Conservation (phyloP, 768 basidiomycete species). For the Pulveroboletus sp. region DNA sequence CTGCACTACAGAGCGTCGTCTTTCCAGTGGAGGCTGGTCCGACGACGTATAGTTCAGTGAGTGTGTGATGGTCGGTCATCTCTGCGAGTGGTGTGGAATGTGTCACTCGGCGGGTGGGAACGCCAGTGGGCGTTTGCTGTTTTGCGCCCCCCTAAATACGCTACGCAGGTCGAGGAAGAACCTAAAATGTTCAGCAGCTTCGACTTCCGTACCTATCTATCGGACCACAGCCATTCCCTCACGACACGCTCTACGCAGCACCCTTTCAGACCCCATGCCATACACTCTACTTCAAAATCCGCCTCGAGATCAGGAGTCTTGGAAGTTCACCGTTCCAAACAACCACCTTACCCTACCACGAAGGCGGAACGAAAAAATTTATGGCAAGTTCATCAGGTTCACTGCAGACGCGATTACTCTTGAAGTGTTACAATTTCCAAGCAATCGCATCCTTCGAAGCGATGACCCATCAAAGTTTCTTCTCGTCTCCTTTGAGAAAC, state of each 20-base stretch:
- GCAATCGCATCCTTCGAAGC: constrained; percentile 53
- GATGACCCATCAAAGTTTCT: constrained; percentile 58
- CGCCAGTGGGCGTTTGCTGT: constrained; percentile 2
- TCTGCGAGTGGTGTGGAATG: constrained; percentile 2
- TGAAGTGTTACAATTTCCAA: constrained; percentile 45
- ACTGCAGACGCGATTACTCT: constrained; percentile 46
- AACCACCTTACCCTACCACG: constrained; percentile 25
- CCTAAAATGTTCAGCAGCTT: not conserved
- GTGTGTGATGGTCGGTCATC: constrained; percentile 16
- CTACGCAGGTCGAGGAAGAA: not conserved
- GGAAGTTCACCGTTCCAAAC: constrained; percentile 43
- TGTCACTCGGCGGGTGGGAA: constrained; percentile 17
- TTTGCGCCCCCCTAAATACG: constrained; percentile 11
- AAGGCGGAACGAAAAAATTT: constrained; percentile 25
- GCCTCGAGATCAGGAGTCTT: constrained; percentile 45
- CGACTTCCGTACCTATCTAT: constrained; percentile 1
- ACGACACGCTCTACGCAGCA: not conserved
- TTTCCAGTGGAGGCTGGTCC: constrained; percentile 68
- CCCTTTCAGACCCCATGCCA: constrained; percentile 7
- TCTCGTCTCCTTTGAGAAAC: constrained; percentile 46
- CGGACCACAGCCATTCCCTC: not conserved
- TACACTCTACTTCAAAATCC: constrained; percentile 37
- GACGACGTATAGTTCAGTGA: constrained; percentile 39
- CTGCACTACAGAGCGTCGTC: constrained; percentile 56
- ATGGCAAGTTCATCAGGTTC: constrained; percentile 51